Conservation (phyloP, 768 basidiomycete species). For the Termitomyces sp. region DNA sequence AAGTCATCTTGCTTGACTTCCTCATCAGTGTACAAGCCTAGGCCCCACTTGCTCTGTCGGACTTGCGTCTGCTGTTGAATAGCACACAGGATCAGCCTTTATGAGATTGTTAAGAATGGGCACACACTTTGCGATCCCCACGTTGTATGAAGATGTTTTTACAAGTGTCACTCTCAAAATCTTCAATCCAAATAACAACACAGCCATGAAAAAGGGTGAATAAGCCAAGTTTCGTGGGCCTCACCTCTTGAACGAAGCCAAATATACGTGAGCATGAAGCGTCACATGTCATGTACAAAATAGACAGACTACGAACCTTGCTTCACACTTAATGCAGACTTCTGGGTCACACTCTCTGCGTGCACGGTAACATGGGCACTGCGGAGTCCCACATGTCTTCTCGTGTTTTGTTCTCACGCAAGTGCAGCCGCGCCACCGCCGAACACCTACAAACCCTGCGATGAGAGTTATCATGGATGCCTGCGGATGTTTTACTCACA, state of each 20-base stretch:
- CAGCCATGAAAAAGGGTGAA: neutral
- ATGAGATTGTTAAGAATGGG: neutral
- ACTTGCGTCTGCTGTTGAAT: conserved; percentile 29
- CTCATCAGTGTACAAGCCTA: conserved; percentile 50
- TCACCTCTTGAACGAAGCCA: conserved; percentile 15
- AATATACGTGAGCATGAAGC: neutral
- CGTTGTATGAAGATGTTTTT: conserved; percentile 45
- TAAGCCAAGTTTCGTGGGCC: neutral
- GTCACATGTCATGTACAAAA: neutral
- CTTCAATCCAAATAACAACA: conserved; percentile 11
- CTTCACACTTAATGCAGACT: conserved; percentile 46
- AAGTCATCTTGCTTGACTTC: conserved; percentile 37
- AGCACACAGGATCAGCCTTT: neutral
- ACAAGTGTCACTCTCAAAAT: conserved; percentile 28
- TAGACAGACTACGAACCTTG: conserved; percentile 30
- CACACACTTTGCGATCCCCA: conserved; percentile 35
- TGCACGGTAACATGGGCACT: conserved; percentile 47
- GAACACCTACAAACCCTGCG: conserved; percentile 34
- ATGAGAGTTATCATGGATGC: neutral
- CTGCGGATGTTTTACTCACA: conserved; percentile 36
- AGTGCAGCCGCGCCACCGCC: conserved; percentile 51
- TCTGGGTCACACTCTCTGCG: conserved; percentile 66
- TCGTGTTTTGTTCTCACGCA: conserved; percentile 28
- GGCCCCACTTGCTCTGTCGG: conserved; percentile 39
- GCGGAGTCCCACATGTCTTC: conserved; percentile 28